A percentile compares a stretch with the other conserved stretches of the same genome.
Conservation (phyloP, 345 rosid genomes). For the Dovyalis caffra region DNA sequence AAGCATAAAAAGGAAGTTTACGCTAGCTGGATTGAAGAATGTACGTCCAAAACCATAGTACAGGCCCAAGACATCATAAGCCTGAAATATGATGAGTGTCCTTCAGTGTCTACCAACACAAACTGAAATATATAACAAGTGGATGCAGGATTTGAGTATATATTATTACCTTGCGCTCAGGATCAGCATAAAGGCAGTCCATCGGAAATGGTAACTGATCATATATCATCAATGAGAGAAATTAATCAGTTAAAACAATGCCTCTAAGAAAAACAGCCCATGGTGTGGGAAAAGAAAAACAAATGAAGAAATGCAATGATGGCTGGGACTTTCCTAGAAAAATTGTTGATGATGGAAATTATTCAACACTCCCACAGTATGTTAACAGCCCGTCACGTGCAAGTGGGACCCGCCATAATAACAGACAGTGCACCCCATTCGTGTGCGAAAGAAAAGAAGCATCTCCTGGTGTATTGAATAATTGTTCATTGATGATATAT, state of each 20-base stretch:
- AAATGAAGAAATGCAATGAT: neutral
- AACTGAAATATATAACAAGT: neutral
- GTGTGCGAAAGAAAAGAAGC: no score
- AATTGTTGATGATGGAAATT: neutral
- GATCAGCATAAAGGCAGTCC: constrained; percentile 87
- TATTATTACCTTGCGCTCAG: constrained; percentile 67
- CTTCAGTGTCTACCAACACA: constrained; percentile 5
- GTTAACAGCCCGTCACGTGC: no score
- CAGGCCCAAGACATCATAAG: constrained; percentile 75
- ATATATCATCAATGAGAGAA: constrained; percentile 3
- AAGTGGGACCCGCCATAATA: no score
- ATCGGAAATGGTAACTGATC: constrained; percentile 79
- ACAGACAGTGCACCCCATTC: no score
- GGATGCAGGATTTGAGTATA: neutral
- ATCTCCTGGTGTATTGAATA: no score
- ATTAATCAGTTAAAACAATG: constrained; percentile 12
- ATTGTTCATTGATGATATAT: no score
- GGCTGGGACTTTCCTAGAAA: neutral
- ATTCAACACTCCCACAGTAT: neutral
- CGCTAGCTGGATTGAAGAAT: constrained; percentile 83
- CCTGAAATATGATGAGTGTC: constrained; percentile 39
- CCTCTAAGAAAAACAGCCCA: neutral
- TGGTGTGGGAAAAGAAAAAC: neutral
- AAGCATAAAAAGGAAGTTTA: constrained; percentile 28
- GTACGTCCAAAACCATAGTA: constrained; percentile 83